A percentile compares a stretch with the other conserved stretches of the same genome.
Conservation (phyloP, 2,329 filamentous ascomycete genomes). For the Ceratocystis albifundus region DNA sequence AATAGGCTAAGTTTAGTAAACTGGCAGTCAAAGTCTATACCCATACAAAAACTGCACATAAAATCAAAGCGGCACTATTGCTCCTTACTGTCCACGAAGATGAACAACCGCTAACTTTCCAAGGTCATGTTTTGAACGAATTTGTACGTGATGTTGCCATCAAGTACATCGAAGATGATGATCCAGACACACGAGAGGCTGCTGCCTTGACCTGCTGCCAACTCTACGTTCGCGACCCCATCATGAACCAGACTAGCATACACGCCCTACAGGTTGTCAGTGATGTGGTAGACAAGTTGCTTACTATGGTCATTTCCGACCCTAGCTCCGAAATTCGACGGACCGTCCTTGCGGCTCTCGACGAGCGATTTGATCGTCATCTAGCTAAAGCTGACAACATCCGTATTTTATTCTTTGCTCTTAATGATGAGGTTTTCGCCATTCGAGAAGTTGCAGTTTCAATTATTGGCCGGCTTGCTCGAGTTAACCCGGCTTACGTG, state of each 20-base stretch:
- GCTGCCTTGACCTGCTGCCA: slow-evolving; percentile 96
- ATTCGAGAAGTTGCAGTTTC: slow-evolving; percentile 92
- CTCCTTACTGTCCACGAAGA: not conserved
- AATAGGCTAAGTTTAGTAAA: not conserved
- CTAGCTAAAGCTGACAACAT: slow-evolving; percentile 98
- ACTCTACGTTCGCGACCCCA: slow-evolving; percentile 90
- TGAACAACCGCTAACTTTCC: slow-evolving; percentile 15
- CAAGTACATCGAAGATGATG: slow-evolving; percentile 94
- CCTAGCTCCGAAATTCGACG: slow-evolving; percentile 76
- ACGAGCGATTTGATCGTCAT: slow-evolving; percentile 88
- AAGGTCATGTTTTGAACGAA: slow-evolving; percentile 83
- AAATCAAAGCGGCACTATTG: slow-evolving; percentile 16
- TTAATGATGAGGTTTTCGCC: slow-evolving; percentile 87
- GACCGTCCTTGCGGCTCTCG: slow-evolving; percentile 79
- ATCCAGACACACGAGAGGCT: slow-evolving; percentile 83
- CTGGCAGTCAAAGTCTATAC: not conserved
- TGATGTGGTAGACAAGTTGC: slow-evolving; percentile 91
- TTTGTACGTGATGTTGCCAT: slow-evolving; percentile 97
- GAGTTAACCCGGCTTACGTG: slow-evolving; percentile 90
- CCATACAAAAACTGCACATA: not conserved
- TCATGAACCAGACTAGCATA: slow-evolving; percentile 94
- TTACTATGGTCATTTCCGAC: slow-evolving; percentile 91
- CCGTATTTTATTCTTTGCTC: slow-evolving; percentile 81
- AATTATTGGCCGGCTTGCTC: slow-evolving; percentile 86
- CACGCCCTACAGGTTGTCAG: slow-evolving; percentile 95